A percentile compares a stretch with the other conserved stretches of the same genome.
These are phyloP conservation scores for Talaromyces stipitatus DNA, from an alignment of 495 filamentous ascomycete species.

Conservation along the genomic window DNA sequence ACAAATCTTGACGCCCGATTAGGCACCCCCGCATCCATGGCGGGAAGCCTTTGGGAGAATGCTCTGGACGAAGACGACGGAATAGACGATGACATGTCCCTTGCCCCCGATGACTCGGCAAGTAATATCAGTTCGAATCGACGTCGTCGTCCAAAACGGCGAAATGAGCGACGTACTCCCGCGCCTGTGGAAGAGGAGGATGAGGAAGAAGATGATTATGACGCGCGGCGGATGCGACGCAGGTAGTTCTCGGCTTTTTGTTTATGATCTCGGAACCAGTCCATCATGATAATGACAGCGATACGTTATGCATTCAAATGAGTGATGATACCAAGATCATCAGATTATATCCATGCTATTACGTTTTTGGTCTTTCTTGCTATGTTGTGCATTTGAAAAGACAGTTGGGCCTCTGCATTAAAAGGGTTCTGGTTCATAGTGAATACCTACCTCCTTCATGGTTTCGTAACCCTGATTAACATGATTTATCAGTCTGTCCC, in stretches of 20 bases:
- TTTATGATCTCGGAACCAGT: background rate
- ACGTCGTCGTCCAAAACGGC: constrained; percentile 57
- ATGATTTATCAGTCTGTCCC: no score
- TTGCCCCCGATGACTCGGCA: constrained; percentile 67
- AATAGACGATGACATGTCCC: constrained; percentile 52
- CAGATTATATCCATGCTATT: no score
- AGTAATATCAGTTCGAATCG: constrained; percentile 81
- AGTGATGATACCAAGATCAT: constrained; percentile 2
- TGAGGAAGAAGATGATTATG: constrained; percentile 33
- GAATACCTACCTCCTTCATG: no score
- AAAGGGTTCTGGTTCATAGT: no score
- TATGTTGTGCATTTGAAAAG: no score
- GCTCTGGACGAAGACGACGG: constrained; percentile 50
- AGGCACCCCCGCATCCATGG: constrained; percentile 48
- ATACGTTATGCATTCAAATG: background rate
- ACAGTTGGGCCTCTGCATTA: no score
- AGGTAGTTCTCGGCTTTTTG: background rate
- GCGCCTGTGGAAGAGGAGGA: constrained; percentile 82
- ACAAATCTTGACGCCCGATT: constrained; percentile 42
- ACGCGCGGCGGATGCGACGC: constrained; percentile 22
- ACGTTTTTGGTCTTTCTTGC: no score
- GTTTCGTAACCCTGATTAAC: background rate
- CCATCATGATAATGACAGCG: background rate
- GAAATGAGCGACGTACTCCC: constrained; percentile 70
- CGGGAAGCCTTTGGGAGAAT: constrained; percentile 33